Evolutionary conservation across 805 yeast genomes (phyloP).

Genomic region (Saccharomycopsis fodiens): DNA sequence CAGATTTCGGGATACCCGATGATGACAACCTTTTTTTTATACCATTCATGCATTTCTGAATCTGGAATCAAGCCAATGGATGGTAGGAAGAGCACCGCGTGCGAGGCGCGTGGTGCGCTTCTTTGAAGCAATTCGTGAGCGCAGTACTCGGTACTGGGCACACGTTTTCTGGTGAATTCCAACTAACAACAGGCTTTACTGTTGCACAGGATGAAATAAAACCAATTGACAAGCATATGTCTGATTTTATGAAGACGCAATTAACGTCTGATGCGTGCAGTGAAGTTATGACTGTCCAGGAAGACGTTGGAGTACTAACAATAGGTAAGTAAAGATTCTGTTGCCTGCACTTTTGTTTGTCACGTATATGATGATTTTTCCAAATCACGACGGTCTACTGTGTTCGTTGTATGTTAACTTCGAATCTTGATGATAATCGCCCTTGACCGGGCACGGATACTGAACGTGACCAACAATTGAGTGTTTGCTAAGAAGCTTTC

Average conservation of each 20-base stretch:
- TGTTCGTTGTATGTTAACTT: slow-evolving; percentile 42
- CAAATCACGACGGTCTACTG: slow-evolving; percentile 73
- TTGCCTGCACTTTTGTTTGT: too few species aligned
- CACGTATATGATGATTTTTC: slow-evolving; percentile 47
- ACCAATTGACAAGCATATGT: slow-evolving; percentile 95
- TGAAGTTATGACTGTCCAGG: background rate
- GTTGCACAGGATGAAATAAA: slow-evolving; percentile 49
- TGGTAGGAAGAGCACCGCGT: too few species aligned
- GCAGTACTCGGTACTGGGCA: too few species aligned
- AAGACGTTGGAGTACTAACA: background rate
- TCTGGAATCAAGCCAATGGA: background rate
- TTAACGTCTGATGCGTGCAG: slow-evolving; percentile 24
- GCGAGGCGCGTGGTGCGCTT: too few species aligned
- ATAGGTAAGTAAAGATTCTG: too few species aligned
- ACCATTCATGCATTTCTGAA: slow-evolving; percentile 97
- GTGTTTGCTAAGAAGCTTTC: too few species aligned
- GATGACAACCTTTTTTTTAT: slow-evolving; percentile 69
- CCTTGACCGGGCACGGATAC: slow-evolving; percentile 78
- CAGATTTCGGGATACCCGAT: slow-evolving; percentile 90
- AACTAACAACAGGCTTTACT: too few species aligned
- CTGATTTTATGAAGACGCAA: slow-evolving; percentile 68
- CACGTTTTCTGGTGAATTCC: too few species aligned
- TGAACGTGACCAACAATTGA: too few species aligned
- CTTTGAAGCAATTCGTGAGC: too few species aligned
- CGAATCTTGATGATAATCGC: slow-evolving; percentile 65